These are phyloP conservation scores for Mytilinidion resinicola DNA, from an alignment of 495 filamentous ascomycete species.

Conservation along the genomic window DNA sequence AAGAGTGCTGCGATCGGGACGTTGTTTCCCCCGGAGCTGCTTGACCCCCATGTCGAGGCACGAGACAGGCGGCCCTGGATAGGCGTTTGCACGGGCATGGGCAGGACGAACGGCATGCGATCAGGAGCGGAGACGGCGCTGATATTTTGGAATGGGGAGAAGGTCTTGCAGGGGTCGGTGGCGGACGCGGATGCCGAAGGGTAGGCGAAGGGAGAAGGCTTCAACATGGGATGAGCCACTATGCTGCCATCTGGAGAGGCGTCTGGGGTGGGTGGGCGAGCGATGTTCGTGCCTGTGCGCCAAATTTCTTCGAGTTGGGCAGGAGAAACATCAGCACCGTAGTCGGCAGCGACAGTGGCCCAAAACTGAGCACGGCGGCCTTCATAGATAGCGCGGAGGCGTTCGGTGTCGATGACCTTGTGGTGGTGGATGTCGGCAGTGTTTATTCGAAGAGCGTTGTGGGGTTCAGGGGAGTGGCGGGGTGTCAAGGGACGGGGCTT, in stretches of 20 bases:
- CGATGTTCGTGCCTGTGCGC: conserved; percentile 35
- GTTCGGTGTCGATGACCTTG: conserved; percentile 55
- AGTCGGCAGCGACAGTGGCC: conserved; percentile 62
- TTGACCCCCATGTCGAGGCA: not conserved
- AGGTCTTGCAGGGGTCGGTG: conserved; percentile 17
- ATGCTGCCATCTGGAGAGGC: conserved; percentile 28
- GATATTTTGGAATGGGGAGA: conserved; percentile 20
- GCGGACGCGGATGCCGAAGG: conserved; percentile 13
- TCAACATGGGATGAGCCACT: conserved; percentile 19
- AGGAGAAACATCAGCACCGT: conserved; percentile 57
- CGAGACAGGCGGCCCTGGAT: not conserved
- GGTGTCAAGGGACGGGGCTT: conserved; percentile 27
- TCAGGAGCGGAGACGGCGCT: conserved; percentile 30
- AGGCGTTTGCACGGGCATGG: conserved; percentile 20
- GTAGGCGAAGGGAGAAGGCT: conserved; percentile 27
- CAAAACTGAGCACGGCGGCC: conserved; percentile 65
- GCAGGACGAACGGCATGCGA: conserved; percentile 25
- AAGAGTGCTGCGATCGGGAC: conserved; percentile 18
- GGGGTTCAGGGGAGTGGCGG: conserved; percentile 26
- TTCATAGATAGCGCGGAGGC: conserved; percentile 62
- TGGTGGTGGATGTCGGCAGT: conserved; percentile 24
- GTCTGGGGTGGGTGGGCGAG: conserved; percentile 30
- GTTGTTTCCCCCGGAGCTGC: not conserved
- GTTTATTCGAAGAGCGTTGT: conserved; percentile 29
- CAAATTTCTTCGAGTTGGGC: conserved; percentile 63